phyloP scores from a whole-genome alignment of 495 filamentous ascomycete genomes.

The Daldinia childiae region DNA sequence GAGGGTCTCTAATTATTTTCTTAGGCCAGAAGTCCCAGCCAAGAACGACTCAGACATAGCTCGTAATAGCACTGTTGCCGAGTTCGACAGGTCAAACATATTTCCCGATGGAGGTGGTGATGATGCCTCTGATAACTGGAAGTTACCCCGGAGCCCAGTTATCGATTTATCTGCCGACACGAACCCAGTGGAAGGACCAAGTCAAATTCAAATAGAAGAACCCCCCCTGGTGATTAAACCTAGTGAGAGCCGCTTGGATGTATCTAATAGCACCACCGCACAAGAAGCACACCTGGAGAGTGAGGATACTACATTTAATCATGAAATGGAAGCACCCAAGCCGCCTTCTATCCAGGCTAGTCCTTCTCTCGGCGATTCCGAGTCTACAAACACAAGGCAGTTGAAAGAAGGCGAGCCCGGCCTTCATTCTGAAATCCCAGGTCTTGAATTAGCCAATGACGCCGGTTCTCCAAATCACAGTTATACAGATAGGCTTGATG shows the following conservation, averaged over 20 bases:
- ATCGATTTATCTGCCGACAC: conserved; percentile 22
- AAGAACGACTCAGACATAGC: conserved; percentile 12
- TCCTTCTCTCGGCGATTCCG: neutral
- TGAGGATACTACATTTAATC: conserved; percentile 1
- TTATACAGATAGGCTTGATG: neutral
- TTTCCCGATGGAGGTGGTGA: neutral
- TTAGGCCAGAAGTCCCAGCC: conserved; percentile 15
- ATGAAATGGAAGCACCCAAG: conserved; percentile 10
- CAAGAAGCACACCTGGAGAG: neutral
- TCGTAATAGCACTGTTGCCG: conserved; percentile 14
- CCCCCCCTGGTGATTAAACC: conserved; percentile 6
- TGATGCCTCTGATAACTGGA: conserved; percentile 12
- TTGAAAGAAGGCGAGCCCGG: neutral
- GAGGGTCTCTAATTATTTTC: conserved; percentile 27
- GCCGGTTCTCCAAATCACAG: neutral
- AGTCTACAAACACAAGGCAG: neutral
- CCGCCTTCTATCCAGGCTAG: conserved; percentile 2
- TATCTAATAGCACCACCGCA: neutral
- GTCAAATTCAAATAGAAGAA: conserved; percentile 29
- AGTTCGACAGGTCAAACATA: conserved; percentile 10
- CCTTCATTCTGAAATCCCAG: neutral
- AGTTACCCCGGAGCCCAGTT: conserved; percentile 12
- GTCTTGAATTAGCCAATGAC: conserved; percentile 6
- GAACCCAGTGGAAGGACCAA: conserved; percentile 14
- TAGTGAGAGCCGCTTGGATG: neutral